Evolutionary conservation across 805 yeast genomes (phyloP).

Genomic region (Grigorovia yakushimaensis): DNA sequence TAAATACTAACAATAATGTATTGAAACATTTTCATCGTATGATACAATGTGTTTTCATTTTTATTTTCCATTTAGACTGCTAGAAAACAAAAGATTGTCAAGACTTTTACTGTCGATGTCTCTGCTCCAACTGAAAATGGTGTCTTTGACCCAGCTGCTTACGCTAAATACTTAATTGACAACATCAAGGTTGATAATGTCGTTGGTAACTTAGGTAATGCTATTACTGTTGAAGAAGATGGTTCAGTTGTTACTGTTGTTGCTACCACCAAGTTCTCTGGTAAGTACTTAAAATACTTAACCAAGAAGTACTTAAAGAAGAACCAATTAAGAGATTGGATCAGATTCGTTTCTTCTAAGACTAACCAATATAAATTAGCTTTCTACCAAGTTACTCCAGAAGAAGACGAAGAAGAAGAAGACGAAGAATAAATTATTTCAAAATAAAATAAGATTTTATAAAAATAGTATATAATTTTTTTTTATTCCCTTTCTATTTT

Average conservation of each 20-base stretch:
- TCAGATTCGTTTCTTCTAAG: slow-evolving; percentile 94
- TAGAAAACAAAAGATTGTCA: slow-evolving; percentile 73
- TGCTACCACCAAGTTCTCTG: slow-evolving; percentile 92
- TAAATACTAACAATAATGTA: slow-evolving; percentile 6
- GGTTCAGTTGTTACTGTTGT: slow-evolving; percentile 81
- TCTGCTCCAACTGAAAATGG: slow-evolving; percentile 96
- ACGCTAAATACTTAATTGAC: slow-evolving; percentile 96
- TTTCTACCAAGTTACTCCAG: slow-evolving; percentile 97
- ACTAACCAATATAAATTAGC: slow-evolving; percentile 94
- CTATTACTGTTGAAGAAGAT: slow-evolving; percentile 83
- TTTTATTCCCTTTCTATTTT: not conserved
- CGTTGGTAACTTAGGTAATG: slow-evolving; percentile 94
- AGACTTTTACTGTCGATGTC: slow-evolving; percentile 90
- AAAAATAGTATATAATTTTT: not conserved
- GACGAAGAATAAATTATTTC: slow-evolving; percentile 46
- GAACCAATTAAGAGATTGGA: slow-evolving; percentile 99
- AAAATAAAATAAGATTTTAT: too few relatives aligned
- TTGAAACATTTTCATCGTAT: slow-evolving; percentile 8
- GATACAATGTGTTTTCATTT: not conserved
- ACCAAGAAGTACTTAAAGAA: slow-evolving; percentile 99
- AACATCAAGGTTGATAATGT: slow-evolving; percentile 98
- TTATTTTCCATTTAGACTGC: slow-evolving; percentile 43
- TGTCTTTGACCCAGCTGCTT: slow-evolving; percentile 94
- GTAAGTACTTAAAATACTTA: slow-evolving; percentile 99
- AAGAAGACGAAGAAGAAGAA: slow-evolving; percentile 81